Conservation (phyloP, 2,329 filamentous ascomycete genomes). For the Penicillium sp. region DNA sequence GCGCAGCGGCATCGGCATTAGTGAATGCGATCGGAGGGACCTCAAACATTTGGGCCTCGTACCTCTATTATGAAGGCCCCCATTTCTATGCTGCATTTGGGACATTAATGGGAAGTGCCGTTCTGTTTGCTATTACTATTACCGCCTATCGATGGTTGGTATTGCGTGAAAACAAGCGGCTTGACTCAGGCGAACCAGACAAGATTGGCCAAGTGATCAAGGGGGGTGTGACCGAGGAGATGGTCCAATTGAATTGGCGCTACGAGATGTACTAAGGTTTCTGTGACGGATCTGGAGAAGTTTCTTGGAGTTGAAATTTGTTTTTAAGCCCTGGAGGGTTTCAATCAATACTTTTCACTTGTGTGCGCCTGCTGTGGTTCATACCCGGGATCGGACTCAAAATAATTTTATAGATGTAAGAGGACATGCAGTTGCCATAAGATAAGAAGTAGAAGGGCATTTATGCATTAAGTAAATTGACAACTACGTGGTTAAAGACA, state of each 20-base stretch:
- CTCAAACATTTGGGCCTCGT: conserved; percentile 27
- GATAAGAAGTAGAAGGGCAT: too few relatives aligned
- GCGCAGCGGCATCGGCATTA: conserved; percentile 43
- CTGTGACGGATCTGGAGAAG: too few relatives aligned
- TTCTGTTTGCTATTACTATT: conserved; percentile 34
- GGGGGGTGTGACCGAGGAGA: conserved; percentile 46
- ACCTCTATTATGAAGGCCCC: conserved; percentile 23
- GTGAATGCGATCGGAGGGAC: conserved; percentile 37
- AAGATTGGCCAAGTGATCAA: conserved; percentile 42
- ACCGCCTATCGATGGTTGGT: conserved; percentile 42
- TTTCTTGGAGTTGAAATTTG: too few relatives aligned
- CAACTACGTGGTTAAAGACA: too few relatives aligned
- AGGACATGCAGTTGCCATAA: too few relatives aligned
- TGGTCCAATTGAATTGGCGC: conserved; percentile 45
- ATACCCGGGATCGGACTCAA: too few relatives aligned
- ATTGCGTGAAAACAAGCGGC: conserved; percentile 39
- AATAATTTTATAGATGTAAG: too few relatives aligned
- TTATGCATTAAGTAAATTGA: too few relatives aligned
- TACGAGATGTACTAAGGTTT: conserved; percentile 45
- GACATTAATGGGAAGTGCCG: conserved; percentile 30
- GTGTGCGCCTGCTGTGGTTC: too few relatives aligned
- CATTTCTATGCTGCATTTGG: conserved; percentile 46
- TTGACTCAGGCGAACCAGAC: conserved; percentile 39
- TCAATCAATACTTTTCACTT: too few relatives aligned
- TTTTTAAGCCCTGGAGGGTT: too few relatives aligned